Evolutionary conservation across 2,329 filamentous ascomycete species (phyloP), one percentile per base, ranked within the genome.

Genomic region (Verticillium klebahnii): DNA sequence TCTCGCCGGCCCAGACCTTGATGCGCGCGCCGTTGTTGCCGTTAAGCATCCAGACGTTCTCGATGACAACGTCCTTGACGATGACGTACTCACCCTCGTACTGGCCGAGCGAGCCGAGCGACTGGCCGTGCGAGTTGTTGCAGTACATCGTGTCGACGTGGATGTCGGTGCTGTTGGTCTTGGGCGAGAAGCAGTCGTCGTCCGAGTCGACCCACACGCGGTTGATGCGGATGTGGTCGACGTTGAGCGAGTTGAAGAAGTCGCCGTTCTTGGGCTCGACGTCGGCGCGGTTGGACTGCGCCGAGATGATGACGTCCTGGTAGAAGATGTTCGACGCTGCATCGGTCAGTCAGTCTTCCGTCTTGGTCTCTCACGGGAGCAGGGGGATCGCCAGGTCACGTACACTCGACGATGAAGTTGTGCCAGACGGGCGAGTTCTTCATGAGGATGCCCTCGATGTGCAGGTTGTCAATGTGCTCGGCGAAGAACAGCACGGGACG

Each of bases 121-220:
- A 82, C 68, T 88, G 85, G 50, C 85, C 85, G 71, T 88, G 85
- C 8, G 81, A 85, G 60, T 85, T 63, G 66, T 85, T 87, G 76
- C 85, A 88, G 65, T 79, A 72, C 4, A 88, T 75, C 66, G 85
- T 85, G 69, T 87, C 82, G 4, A 87, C 80, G 31, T 87, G 71
- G 19, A 87, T 82, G 65, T 85, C 75, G 45, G 83, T 85, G 66
- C 77, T 81, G 72, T 88, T 88, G 11, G 85, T 85, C 72, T 88
- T 88, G 77, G 87, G 86, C 1, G 82, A 84, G 50, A 88, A 82
- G 64, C 86, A 88, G 69, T 89, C 80, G 66, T 90, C 87, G 40
- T 86, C 86, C 65, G 89, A 89, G 70, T 86, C 79, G 63, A 90
- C 64, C 64, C 64, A 66, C n/a, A 57, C 61, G 11, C 64, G 63